Evolutionary conservation across 1,284 basidiomycete species (phyloP).

Genomic region (Mycena sp.): DNA sequence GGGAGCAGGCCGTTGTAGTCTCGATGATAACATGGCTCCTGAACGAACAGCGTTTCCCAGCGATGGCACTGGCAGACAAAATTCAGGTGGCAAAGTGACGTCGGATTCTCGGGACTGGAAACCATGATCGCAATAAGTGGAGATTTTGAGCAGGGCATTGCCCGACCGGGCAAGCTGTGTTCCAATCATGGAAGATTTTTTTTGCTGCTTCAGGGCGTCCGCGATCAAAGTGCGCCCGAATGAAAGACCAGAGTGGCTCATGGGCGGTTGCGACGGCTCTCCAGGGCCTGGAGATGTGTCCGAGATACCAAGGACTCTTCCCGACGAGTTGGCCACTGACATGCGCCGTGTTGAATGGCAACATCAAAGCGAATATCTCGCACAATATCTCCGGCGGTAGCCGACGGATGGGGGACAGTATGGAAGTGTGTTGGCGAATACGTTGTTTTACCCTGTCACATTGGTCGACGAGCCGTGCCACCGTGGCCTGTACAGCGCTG

Average conservation of each 20-base stretch:
- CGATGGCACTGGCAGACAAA: background rate
- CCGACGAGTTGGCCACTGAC: background rate
- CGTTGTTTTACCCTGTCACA: background rate
- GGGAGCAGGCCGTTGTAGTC: no score
- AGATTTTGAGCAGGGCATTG: no score
- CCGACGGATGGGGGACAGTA: background rate
- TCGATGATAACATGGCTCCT: no score
- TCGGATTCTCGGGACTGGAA: no score
- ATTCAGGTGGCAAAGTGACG: background rate
- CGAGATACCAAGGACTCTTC: background rate
- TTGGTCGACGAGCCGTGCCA: background rate
- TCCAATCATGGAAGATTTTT: background rate
- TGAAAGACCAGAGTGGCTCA: background rate
- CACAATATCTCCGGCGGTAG: background rate
- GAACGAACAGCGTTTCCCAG: no score
- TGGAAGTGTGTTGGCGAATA: background rate
- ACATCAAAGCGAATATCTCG: background rate
- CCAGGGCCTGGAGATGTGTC: conserved; percentile 1
- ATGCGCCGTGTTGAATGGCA: background rate
- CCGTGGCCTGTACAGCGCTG: background rate
- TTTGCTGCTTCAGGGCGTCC: background rate
- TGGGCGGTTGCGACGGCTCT: background rate
- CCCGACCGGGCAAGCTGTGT: background rate
- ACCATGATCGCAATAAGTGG: background rate
- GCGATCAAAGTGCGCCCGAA: no score